A percentile compares a stretch with the other conserved stretches of the same genome.
Conservation (phyloP, 257 asterid genomes). For the Solanum virginianum region DNA sequence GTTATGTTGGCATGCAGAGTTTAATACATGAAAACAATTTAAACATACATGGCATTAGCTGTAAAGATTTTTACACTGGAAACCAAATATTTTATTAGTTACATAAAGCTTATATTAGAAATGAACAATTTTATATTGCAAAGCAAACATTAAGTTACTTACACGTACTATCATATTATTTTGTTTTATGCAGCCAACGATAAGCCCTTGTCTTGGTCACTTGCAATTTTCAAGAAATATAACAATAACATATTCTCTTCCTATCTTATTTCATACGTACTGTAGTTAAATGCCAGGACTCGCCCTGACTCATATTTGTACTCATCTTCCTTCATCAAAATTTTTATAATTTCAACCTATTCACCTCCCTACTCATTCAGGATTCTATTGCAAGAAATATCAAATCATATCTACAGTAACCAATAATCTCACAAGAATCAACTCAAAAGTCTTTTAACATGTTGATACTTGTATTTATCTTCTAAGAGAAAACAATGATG, state of each 20-base stretch:
- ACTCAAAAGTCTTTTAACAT: not conserved
- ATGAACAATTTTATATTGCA: not conserved
- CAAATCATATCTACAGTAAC: not conserved
- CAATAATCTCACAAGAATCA: not conserved
- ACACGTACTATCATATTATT: not conserved
- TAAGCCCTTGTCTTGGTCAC: not conserved
- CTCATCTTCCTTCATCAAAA: not conserved
- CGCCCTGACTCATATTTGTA: not conserved
- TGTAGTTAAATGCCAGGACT: not conserved
- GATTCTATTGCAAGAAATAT: not conserved
- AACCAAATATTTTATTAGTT: not conserved
- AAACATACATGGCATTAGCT: not conserved
- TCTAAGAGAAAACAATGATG: not conserved
- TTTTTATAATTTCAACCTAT: not conserved
- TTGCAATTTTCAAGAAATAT: not conserved
- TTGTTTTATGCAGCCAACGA: not conserved
- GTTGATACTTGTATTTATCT: not conserved
- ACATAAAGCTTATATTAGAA: not conserved
- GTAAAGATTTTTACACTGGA: not conserved
- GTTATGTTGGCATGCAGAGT: not conserved
- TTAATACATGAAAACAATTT: not conserved
- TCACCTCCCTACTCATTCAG: not conserved
- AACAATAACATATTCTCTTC: not conserved
- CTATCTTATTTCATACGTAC: not conserved
- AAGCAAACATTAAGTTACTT: not conserved